phyloP scores from a whole-genome alignment of 495 filamentous ascomycete species.

The Evansstolkia leycettana region DNA sequence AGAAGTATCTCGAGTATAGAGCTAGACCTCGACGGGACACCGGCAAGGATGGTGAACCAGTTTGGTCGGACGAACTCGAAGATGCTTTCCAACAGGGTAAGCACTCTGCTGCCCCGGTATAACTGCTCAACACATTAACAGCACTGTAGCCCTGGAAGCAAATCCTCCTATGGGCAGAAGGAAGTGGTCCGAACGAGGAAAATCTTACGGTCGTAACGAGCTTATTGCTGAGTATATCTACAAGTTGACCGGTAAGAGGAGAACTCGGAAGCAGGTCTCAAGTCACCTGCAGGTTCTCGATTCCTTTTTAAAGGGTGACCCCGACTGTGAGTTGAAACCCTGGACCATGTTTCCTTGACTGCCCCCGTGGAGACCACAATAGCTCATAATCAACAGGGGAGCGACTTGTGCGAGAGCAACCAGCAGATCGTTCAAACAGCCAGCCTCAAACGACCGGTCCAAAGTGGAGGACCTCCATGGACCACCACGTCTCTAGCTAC shows the following conservation, averaged over 20 bases:
- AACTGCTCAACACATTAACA: background rate
- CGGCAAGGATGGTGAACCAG: conserved; percentile 39
- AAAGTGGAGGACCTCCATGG: conserved; percentile 28
- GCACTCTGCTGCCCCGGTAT: conserved; percentile 4
- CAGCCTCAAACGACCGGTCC: conserved; percentile 23
- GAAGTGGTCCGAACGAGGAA: conserved; percentile 61
- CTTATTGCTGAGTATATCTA: conserved; percentile 76
- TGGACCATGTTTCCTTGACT: no score
- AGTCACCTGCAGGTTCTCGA: conserved; percentile 98
- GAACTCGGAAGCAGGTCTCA: conserved; percentile 80
- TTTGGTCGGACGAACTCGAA: conserved; percentile 80
- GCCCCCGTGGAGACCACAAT: no score
- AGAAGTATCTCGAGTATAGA: conserved; percentile 51
- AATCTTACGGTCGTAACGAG: conserved; percentile 80
- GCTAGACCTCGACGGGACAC: conserved; percentile 49
- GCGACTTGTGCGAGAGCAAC: conserved; percentile 29
- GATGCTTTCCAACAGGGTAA: conserved; percentile 83
- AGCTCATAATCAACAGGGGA: conserved; percentile 16
- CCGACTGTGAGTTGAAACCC: conserved; percentile 26
- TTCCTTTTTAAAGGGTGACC: conserved; percentile 55
- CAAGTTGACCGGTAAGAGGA: conserved; percentile 49
- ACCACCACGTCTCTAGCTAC: conserved; percentile 24
- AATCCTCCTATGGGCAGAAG: conserved; percentile 72
- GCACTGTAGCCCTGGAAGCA: conserved; percentile 54
- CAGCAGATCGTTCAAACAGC: conserved; percentile 23